Conservation (phyloP, 106 monocot genomes). For the Dioscorea alata region DNA sequence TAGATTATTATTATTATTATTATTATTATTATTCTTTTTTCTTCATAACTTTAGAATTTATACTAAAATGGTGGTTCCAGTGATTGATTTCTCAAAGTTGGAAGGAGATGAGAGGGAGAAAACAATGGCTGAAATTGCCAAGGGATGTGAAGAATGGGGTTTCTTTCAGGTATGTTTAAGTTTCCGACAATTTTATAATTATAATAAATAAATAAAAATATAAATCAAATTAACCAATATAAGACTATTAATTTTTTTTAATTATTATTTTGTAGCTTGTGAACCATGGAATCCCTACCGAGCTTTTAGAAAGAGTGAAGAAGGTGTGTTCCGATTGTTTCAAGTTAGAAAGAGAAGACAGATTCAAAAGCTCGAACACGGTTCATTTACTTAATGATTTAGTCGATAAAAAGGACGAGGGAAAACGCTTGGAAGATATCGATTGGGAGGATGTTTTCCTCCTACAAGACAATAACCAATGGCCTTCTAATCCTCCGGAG, state of each 20-base stretch:
- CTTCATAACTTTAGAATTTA: too few species aligned
- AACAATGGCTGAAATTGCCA: slow-evolving; percentile 36
- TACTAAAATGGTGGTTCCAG: slow-evolving; percentile 31
- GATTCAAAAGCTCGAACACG: slow-evolving; percentile 39
- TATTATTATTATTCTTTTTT: too few species aligned
- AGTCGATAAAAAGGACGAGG: background rate
- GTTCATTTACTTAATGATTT: slow-evolving; percentile 30
- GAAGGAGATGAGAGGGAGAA: slow-evolving; percentile 26
- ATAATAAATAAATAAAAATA: too few species aligned
- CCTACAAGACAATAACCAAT: slow-evolving; percentile 23
- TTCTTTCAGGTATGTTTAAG: slow-evolving; percentile 44
- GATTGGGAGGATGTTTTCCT: slow-evolving; percentile 47
- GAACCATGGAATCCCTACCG: slow-evolving; percentile 54
- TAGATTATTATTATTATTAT: too few species aligned
- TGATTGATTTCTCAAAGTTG: slow-evolving; percentile 46
- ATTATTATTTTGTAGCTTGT: slow-evolving; percentile 22
- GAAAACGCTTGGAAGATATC: slow-evolving; percentile 11
- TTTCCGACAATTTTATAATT: too few species aligned
- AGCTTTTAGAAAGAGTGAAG: slow-evolving; percentile 59
- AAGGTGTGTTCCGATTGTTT: slow-evolving; percentile 48
- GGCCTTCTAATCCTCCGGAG: slow-evolving; percentile 26
- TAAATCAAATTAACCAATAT: too few species aligned
- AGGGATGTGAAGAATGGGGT: slow-evolving; percentile 57
- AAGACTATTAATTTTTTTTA: background rate
- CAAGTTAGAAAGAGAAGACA: slow-evolving; percentile 39